Evolutionary conservation across 495 filamentous ascomycete species (phyloP), one percentile per base, ranked within the genome.

Genomic region (Oleoguttula mirabilis): DNA sequence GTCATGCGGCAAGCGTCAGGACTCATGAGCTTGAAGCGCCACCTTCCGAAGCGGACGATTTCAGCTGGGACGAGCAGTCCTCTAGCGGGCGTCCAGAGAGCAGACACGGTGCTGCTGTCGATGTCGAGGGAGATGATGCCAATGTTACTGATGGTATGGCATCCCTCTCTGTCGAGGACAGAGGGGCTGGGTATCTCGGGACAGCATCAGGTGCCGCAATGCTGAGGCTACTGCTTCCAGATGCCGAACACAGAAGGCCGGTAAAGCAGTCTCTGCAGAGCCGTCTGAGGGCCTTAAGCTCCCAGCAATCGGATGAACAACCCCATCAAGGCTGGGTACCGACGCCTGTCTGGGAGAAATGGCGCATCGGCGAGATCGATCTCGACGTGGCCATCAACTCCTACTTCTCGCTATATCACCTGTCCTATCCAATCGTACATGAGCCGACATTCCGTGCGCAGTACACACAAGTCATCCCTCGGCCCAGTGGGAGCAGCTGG

Each of bases 131-230:
- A 19, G 17, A 22, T 8, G 41, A 43, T 10, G 4, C 17, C 19
- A 25, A 14, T 17, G 30, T 36, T 2, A 36, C 27, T 3, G 54
- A 61, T 47, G 59, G 59, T 28, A 62, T 62, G 59, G 59, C 59
- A n/a, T 57, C 45, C 7, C 31, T 62, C 10, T 52, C 52, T 31
- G 51, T 53, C 21, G 49, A 60, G 28, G 43, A 47, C 12, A 38
- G 38, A 14, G 48, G 58, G n/a, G 45, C 56, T 14, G 59, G 59
- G 7, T 62, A 62, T 37, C 39, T 62, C n/a, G 59, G 59, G 52
- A 46, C 28, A 10, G 44, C 37, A 3, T 35, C 33, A 12, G 30
- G 44, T 14, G 30, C 30, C 21, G 28, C 37, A 17, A 34, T 37
- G 28, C 38, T 47, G 16, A 8, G 33, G n/a, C 33, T 45, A 6